Evolutionary conservation across 1,139 yeast species (phyloP).

Genomic region (Suhomyces guaymorum): DNA sequence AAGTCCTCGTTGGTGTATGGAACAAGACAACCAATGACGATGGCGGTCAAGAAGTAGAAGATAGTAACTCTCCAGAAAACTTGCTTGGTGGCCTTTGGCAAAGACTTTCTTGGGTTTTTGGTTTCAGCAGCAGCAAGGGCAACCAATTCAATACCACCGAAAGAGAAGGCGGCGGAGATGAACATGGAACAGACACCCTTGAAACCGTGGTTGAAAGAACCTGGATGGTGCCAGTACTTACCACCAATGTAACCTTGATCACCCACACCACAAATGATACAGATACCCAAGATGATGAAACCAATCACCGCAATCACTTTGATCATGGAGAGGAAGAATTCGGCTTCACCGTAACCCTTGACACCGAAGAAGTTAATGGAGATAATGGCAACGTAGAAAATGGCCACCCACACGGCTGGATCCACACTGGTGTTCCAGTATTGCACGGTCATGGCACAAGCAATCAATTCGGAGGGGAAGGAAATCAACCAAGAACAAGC

Average conservation of each 20-base stretch:
- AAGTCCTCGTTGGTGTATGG: constrained; percentile 39
- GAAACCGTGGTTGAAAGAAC: constrained; percentile 25
- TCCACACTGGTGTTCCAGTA: constrained; percentile 28
- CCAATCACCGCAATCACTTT: constrained; percentile 28
- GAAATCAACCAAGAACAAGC: constrained; percentile 36
- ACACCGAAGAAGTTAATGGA: constrained; percentile 48
- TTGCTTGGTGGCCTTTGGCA: constrained; percentile 26
- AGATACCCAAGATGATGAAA: constrained; percentile 26
- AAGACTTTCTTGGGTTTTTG: constrained; percentile 23
- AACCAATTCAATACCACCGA: constrained; percentile 27
- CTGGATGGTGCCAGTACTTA: constrained; percentile 26
- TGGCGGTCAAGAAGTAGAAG: constrained; percentile 38
- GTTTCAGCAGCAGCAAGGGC: constrained; percentile 29
- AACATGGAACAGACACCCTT: constrained; percentile 26
- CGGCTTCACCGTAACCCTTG: constrained; percentile 52
- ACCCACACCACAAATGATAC: constrained; percentile 32
- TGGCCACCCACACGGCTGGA: constrained; percentile 46
- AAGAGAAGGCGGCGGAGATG: constrained; percentile 26
- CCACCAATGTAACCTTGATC: constrained; percentile 26
- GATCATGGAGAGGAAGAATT: constrained; percentile 41
- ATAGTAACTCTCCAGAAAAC: constrained; percentile 26
- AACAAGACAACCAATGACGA: constrained; percentile 50
- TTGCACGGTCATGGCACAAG: constrained; percentile 32
- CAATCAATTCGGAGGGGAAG: constrained; percentile 35
- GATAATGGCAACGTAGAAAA: constrained; percentile 43